Conservation (phyloP, 805 yeast species). For the Candida vartiovaarae region DNA sequence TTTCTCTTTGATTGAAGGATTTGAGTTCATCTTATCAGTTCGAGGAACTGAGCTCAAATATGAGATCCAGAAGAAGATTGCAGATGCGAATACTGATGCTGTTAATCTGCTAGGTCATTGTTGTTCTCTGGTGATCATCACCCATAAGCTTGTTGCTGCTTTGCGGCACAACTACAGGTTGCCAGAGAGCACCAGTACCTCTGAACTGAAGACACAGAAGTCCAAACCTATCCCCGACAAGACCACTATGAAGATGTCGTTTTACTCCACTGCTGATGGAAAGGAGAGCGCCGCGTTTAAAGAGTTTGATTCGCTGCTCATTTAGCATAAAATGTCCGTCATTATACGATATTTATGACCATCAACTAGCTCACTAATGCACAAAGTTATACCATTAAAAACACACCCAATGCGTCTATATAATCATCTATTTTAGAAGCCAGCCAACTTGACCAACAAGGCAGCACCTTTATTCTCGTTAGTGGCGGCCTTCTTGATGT, state of each 20-base stretch:
- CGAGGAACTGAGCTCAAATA: constrained; percentile 6
- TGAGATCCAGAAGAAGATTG: neutral
- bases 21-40: constrained; percentile 27
- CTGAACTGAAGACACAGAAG: constrained; percentile 8
- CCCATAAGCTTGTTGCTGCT: constrained; percentile 2
- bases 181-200: constrained; percentile 1
- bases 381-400: neutral
- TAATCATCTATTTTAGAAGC: constrained; percentile 4
- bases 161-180: constrained; percentile 9
- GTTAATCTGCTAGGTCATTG: neutral
- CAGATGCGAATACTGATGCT: neutral
- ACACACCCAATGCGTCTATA: too few relatives aligned
- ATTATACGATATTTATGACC: too few relatives aligned
- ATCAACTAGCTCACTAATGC: neutral
- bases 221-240: constrained; percentile 3
- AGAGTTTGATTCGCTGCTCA: neutral
- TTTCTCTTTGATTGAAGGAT: constrained; percentile 32
- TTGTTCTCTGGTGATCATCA: neutral
- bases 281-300: neutral
- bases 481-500: constrained; percentile 33
- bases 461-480: constrained; percentile 60
- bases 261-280: neutral
- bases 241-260: neutral
- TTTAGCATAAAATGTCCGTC: neutral
- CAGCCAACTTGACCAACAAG: constrained; percentile 34